Conservation (phyloP, 129 eudicot species). For the Helianthus annuus region HanXRQr2.0-SUNRISE NC_035436.2:2673631-2674130, state of each 20-base stretch:
- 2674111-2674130: conserved; percentile 82
- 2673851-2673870: conserved; percentile 67
- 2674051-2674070: conserved; percentile 94
- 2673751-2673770: conserved; percentile 96
- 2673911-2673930: conserved; percentile 72
- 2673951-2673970: conserved; percentile 91
- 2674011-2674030: conserved; percentile 96
- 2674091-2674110: conserved; percentile 84
- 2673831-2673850: conserved; percentile 68
- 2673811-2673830: conserved; percentile 68
- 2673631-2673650: conserved; percentile 69
- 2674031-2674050: conserved; percentile 91
- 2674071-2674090: conserved; percentile 95
- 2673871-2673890: conserved; percentile 90
- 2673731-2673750: conserved; percentile 96
- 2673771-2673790: conserved; percentile 97
- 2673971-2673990: conserved; percentile 79
- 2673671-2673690: conserved; percentile 86
- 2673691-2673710: conserved; percentile 94
- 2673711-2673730: conserved; percentile 80
- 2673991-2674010: conserved; percentile 89
- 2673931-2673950: conserved; percentile 86
- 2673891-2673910: conserved; percentile 90
- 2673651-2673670: conserved; percentile 85
- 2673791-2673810: conserved; percentile 82